Base-by-base conservation (phyloP, 2,329 filamentous ascomycete genomes). In the Aspergillus proliferans region DNA sequence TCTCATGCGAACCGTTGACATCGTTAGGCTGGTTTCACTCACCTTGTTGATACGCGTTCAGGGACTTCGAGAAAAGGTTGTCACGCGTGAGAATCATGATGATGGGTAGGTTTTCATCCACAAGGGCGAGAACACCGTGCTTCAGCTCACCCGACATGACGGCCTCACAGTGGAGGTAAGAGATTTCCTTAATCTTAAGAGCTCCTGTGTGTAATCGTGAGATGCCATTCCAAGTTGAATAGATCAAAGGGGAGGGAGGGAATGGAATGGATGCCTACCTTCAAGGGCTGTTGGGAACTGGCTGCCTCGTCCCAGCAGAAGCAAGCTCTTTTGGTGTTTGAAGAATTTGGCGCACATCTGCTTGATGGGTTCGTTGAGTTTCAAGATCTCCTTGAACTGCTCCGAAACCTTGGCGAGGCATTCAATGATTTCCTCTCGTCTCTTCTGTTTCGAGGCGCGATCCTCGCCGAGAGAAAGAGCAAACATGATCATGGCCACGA, bases 61-160 rank as follows among this genome's bases (percentile, higher is more conserved):
- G 80, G n/a, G 93, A 97, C 79, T 98, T 98, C 71, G 87, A 87
- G 77, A 98, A 98, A 66, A 98, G 86, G 62, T 90, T 82, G 69
- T 98, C 93, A 52, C 93, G 87, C 47, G 93, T 98, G 53, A 98
- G 80, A 66, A 98, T 97, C 93, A 98, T 98, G 74, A 98, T 95
- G 71, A 98, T 98, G 54, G 93, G 93, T 34, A 98, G 83, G 75
- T 95, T 92, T 81, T 98, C 93, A 65, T 98, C 93, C 52, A 98
- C 93, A 55, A 98, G 81, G 47, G 93, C 93, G 68, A 98, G 79
- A 46, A 98, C 93, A 79, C 93, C 93, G 73, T 98, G 93, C 83
- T 98, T 98, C 64, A 98, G 82, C 77, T 98, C 93, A 74, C 93
- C 93, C 57, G 93, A 97, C 93, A 98, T 98, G 78, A 98, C 93